Base-by-base conservation (phyloP, 139 green algal genomes). In the Spirogloea muscicola region DNA sequence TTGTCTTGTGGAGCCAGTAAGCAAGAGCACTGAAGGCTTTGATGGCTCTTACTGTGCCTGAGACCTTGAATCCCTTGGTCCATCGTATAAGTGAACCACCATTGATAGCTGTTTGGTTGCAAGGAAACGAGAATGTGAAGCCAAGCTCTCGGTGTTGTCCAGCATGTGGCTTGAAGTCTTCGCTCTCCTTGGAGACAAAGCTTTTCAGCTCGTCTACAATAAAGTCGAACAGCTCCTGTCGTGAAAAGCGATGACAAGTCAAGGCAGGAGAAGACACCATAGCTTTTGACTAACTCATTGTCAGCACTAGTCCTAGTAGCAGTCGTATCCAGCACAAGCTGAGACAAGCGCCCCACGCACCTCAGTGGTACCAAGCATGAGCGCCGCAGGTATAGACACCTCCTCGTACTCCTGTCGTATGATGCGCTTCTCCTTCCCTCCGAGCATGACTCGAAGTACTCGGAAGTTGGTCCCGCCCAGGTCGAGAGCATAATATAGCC, bases 111-210 rank as follows among this genome's bases (percentile, higher is more conserved):
- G 71, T 84, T 76, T 97, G 92, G 27, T 94, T 71, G 34, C 89
- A 84, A 10, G 92, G 86, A 78, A 97, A 97, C 62, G 76, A 89
- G 83, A 95, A 97, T 77, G 90, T 96, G 86, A 97, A 96, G 34
- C 92, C 92, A 0, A 96, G 88, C 44, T 58, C 44, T 16, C 49
- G 6, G 46, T 69, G 9, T 29, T 73, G 51, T 29, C 64, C 74
- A n/a, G 61, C 62, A 25, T 3, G 39, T 39, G 58, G 52, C 57
- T 34, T 43, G 29, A 39, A 75, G 55, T 57, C 49, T 16, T 21
- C 25, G 41, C 49, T 34, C 41, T 81, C 74, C 27, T 79, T 73
- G 10, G 77, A 49, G 5, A 79, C 37, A 44, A 82, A 82, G 2
- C 31, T 39, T n/a, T 58, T 73, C 57, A 37, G 18, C 18, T 29